These are phyloP conservation scores for Aspergillus sergii DNA, from an alignment of 2,329 filamentous ascomycete species.

Conservation along the genomic window DNA sequence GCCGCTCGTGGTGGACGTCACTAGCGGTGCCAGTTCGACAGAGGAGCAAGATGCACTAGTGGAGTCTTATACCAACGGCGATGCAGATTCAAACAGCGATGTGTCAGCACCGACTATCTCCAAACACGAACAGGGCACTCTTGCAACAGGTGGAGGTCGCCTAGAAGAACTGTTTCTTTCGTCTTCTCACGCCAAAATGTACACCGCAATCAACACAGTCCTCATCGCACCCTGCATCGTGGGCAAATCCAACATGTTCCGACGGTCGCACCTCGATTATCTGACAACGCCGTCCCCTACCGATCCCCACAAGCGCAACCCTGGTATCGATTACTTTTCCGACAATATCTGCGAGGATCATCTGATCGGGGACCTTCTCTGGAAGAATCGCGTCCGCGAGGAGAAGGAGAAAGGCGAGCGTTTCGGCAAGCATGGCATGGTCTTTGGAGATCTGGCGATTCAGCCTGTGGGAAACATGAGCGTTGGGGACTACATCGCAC, in stretches of 20 bases:
- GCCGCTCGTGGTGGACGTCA: conserved; percentile 80
- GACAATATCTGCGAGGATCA: conserved; percentile 98
- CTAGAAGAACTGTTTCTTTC: conserved; percentile 95
- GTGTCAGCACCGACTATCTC: conserved; percentile 11
- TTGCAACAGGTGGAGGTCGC: conserved; percentile 68
- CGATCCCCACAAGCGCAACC: conserved; percentile 49
- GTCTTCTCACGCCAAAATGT: conserved; percentile 94
- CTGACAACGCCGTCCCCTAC: conserved; percentile 61
- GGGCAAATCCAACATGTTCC: conserved; percentile 98
- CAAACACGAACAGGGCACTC: conserved; percentile 22
- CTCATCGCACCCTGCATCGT: conserved; percentile 89
- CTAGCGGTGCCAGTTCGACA: conserved; percentile 28
- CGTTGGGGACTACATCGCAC: conserved; percentile 73
- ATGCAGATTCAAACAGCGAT: conserved; percentile 7
- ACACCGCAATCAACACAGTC: conserved; percentile 93
- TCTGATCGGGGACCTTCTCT: conserved; percentile 87
- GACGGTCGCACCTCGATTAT: conserved; percentile 81
- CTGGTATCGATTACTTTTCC: conserved; percentile 89
- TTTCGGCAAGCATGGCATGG: conserved; percentile 78
- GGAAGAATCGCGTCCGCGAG: conserved; percentile 57
- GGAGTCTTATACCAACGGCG: conserved; percentile 20
- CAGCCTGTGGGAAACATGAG: conserved; percentile 87
- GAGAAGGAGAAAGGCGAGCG: conserved; percentile 40
- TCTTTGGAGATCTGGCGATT: conserved; percentile 82
- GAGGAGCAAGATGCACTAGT: conserved; percentile 33